Percentiles rank a stretch among this genome's conserved stretches.
Conservation (phyloP, 1,284 basidiomycete genomes). For the Athelia sp. region DNA sequence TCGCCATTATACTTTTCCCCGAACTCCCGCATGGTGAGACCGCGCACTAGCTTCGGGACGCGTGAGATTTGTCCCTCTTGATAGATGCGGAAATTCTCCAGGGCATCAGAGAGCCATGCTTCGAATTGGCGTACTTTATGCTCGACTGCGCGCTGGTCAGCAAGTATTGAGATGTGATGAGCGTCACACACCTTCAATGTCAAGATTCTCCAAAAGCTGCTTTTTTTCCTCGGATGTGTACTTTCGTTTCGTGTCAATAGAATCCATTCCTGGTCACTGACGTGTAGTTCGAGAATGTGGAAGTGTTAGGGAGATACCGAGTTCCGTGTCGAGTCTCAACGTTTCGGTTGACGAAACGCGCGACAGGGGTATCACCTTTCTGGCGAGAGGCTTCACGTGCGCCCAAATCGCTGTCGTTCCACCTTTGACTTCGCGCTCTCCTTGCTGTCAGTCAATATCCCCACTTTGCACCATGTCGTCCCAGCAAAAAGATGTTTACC, state of each 20-base stretch:
- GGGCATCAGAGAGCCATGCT: conserved; percentile 63
- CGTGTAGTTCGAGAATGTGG: neutral
- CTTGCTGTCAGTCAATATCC: conserved; percentile 7
- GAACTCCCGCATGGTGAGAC: conserved; percentile 71
- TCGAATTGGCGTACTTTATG: conserved; percentile 67
- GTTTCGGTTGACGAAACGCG: too few relatives aligned
- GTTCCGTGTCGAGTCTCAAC: too few relatives aligned
- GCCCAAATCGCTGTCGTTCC: neutral
- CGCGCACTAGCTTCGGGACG: conserved; percentile 68
- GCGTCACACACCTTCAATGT: conserved; percentile 60
- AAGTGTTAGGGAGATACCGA: too few relatives aligned
- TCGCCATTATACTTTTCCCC: conserved; percentile 72
- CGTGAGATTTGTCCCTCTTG: conserved; percentile 70
- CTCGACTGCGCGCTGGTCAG: conserved; percentile 41
- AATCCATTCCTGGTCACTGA: neutral
- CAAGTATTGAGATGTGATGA: conserved; percentile 5
- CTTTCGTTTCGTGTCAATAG: conserved; percentile 16
- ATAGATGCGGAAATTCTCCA: conserved; percentile 64
- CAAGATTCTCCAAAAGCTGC: conserved; percentile 69
- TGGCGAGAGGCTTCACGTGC: too few relatives aligned
- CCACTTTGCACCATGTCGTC: conserved; percentile 14
- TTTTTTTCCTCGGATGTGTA: conserved; percentile 61
- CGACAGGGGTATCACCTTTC: too few relatives aligned
- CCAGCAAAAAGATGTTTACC: conserved; percentile 47
- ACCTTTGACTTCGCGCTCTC: neutral